Evolutionary conservation across 1,139 yeast species (phyloP).

Genomic region (Spencermartinsiella ligniputridi): DNA sequence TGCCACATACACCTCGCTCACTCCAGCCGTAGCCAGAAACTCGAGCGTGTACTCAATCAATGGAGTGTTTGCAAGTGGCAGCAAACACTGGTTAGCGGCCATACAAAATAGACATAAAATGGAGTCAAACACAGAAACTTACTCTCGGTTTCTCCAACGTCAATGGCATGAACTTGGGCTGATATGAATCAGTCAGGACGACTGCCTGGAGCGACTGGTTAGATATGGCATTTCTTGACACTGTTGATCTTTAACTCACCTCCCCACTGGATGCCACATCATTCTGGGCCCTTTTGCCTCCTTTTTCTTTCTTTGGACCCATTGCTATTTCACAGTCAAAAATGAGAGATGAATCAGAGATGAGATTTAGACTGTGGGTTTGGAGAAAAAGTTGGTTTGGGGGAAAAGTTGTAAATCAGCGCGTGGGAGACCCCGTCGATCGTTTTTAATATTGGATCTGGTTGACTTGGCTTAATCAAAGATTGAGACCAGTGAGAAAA

Average conservation of each 20-base stretch:
- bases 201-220: constrained; percentile 75
- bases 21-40: constrained; percentile 86
- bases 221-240: constrained; percentile 5
- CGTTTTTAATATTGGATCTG: no score
- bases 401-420: no score
- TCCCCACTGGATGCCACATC: constrained; percentile 33
- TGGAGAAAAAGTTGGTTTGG: no score
- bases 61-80: constrained; percentile 91
- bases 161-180: constrained; percentile 87
- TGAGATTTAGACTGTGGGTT: no score
- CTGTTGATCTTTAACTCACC: background rate
- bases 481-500: no score
- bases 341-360: background rate
- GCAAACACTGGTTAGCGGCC: constrained; percentile 48
- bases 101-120: background rate
- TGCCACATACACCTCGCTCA: constrained; percentile 82
- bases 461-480: no score
- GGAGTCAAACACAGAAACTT: constrained; percentile 4
- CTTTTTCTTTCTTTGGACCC: constrained; percentile 27
- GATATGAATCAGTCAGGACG: constrained; percentile 88
- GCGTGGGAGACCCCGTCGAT: no score
- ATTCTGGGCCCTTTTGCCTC: constrained; percentile 31
- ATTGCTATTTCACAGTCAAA: constrained; percentile 9
- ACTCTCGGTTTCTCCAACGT: constrained; percentile 73
- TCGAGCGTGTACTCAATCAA: constrained; percentile 91